Base-by-base conservation (phyloP, 2,329 filamentous ascomycete genomes). In the Diaporthe citriasiana region DNA sequence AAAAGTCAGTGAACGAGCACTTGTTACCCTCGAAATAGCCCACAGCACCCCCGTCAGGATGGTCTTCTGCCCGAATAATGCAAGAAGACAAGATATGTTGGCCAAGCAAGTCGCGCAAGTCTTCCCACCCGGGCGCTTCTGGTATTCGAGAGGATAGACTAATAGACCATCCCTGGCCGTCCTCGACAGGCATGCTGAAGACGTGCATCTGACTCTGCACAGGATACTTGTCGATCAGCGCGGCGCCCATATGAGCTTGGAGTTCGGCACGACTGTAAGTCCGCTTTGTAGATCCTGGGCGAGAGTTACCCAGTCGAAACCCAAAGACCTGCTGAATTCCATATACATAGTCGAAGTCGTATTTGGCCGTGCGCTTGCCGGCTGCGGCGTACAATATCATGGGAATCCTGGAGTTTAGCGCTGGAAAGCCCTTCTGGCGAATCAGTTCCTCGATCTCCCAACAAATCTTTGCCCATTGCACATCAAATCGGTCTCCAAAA, bases 301-400 rank as follows among this genome's bases (percentile, higher is more conserved):
- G 38, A 33, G 50, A 69, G 65, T 38, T 55, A 47, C 65, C 65
- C 13, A 69, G 65, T 38, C 27, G 65, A 40, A 69, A 69, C 6
- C 65, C 47, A 55, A 69, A 69, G 47, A 69, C 65, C 33, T 69
- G 65, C 65, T 51, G 47, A 19, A 69, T 69, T 22, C 27, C 65
- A 33, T 69, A 69, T n/a, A 69, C 38, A 30, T 35, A 35, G 50
- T 69, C 65, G 30, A n/a, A 55, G 45, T 30, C 25, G 22, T 55
- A 30, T 19, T 30, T 15, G 19, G 65, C 33, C 10, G 65, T 69
- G 19, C 65, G 45, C 65, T 69, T 40, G 27, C 65, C 50, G 19
- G 65, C 65, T 35, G 38, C 33, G 42, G 27, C 53, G 65, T 69
- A 69, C 45, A 69, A 47, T n/a, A n/a, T 22, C 47, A 69, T 55